These are phyloP conservation scores for Biancaea sappan DNA, from an alignment of 306 rosid genomes.

Conservation along the genomic window DNA sequence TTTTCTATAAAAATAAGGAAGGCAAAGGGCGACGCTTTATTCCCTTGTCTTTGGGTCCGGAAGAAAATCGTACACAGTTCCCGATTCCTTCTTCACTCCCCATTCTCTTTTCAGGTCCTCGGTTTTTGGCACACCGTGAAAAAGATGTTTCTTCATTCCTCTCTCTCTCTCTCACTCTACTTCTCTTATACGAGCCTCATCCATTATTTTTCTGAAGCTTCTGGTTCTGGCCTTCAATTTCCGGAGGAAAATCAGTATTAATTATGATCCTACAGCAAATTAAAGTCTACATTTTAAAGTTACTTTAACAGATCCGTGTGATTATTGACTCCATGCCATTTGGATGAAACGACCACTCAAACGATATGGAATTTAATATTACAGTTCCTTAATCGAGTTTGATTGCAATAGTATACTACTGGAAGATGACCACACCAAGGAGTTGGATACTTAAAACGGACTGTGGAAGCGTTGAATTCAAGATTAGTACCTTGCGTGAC, in stretches of 20 bases:
- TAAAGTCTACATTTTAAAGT: not conserved
- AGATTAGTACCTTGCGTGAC: conserved; percentile 16
- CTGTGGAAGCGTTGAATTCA: not conserved
- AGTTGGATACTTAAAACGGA: not conserved
- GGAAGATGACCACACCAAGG: conserved; percentile 2
- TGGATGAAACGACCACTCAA: not conserved
- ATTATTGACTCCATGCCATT: not conserved
- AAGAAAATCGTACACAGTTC: conserved; percentile 80
- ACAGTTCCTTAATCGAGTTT: conserved; percentile 14
- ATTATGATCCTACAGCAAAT: not conserved
- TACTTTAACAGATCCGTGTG: not conserved
- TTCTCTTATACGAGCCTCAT: conserved; percentile 6
- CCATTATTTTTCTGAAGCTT: not conserved
- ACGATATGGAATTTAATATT: not conserved
- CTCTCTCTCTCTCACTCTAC: not conserved
- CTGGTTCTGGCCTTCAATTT: not conserved
- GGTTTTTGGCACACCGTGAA: conserved; percentile 46
- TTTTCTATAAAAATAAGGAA: conserved; percentile 33
- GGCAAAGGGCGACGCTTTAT: conserved; percentile 54
- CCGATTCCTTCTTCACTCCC: conserved; percentile 61
- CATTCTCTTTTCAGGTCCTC: conserved; percentile 78
- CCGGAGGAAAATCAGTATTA: not conserved
- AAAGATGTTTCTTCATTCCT: conserved; percentile 35
- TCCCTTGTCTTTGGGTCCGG: conserved; percentile 67
- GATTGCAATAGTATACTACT: not conserved